Evolutionary conservation across 176 grass and related monocot species (phyloP).

Genomic region (Canna indica): DNA sequence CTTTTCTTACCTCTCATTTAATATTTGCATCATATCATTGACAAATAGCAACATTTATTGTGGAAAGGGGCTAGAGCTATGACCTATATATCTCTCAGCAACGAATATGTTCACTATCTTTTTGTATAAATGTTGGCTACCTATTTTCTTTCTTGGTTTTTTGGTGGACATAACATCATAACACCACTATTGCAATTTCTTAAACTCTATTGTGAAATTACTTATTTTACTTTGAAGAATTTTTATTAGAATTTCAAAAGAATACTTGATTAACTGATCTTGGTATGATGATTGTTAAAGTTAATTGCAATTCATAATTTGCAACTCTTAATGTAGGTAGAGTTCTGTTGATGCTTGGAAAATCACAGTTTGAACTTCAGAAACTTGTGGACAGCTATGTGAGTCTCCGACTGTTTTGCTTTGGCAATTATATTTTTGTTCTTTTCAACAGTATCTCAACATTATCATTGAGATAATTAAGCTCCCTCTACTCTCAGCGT

Average conservation of each 20-base stretch:
- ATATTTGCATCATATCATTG: neutral
- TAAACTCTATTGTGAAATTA: neutral
- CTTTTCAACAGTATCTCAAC: conserved; percentile 9
- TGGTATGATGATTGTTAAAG: conserved; percentile 4
- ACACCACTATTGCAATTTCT: neutral
- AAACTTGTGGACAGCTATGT: conserved; percentile 98
- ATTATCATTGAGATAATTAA: neutral
- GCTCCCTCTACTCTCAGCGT: conserved; percentile 41
- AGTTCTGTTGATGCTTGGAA: conserved; percentile 84
- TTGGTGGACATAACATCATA: neutral
- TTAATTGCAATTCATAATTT: conserved; percentile 10
- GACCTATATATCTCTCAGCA: neutral
- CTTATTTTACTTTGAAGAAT: neutral
- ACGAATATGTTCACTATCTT: neutral
- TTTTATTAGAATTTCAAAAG: neutral
- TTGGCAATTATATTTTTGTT: conserved; percentile 4
- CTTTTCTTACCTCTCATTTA: conserved; percentile 6
- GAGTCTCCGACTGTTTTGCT: conserved; percentile 39
- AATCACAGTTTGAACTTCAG: conserved; percentile 88
- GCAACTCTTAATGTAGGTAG: conserved; percentile 38
- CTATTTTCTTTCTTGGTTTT: neutral
- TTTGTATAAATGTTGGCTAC: neutral
- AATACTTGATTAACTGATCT: conserved; percentile 4
- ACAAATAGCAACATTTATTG: neutral
- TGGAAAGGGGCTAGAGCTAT: neutral